Conservation (phyloP, 345 rosid genomes). For the Citrus sp. region DNA sequence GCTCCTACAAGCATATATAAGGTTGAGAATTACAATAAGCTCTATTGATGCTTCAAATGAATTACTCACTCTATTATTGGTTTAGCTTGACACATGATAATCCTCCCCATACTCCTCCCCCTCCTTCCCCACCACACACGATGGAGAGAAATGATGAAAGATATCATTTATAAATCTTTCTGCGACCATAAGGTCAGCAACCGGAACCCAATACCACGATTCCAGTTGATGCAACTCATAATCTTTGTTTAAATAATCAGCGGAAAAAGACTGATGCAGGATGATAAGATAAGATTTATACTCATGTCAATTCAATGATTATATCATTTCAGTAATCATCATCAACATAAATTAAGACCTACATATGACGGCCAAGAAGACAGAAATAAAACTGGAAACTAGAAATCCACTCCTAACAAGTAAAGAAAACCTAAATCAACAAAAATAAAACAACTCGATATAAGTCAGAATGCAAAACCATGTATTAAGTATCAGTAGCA, state of each 20-base stretch:
- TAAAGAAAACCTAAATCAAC: not conserved
- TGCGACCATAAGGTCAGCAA: not conserved
- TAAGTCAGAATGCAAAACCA: not conserved
- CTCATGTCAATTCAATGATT: not conserved
- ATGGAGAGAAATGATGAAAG: not conserved
- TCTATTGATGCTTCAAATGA: not conserved
- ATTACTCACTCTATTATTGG: not conserved
- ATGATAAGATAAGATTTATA: not conserved
- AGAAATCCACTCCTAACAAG: not conserved
- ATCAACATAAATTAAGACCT: not conserved
- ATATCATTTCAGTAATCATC: not conserved
- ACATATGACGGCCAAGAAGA: not conserved
- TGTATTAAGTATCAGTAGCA: not conserved
- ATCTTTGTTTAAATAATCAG: conserved; percentile 5
- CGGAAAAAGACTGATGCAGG: not conserved
- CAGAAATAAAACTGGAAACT: not conserved
- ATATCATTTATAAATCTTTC: not conserved
- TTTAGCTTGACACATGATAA: not conserved
- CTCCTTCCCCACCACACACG: not conserved
- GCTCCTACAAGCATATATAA: conserved; percentile 55
- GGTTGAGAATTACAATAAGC: not conserved
- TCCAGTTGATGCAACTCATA: not conserved
- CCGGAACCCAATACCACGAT: not conserved
- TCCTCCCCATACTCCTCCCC: not conserved
- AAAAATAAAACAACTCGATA: not conserved